Evolutionary conservation across 1,284 basidiomycete genomes (phyloP).

Genomic region (Boletellus sp.): DNA sequence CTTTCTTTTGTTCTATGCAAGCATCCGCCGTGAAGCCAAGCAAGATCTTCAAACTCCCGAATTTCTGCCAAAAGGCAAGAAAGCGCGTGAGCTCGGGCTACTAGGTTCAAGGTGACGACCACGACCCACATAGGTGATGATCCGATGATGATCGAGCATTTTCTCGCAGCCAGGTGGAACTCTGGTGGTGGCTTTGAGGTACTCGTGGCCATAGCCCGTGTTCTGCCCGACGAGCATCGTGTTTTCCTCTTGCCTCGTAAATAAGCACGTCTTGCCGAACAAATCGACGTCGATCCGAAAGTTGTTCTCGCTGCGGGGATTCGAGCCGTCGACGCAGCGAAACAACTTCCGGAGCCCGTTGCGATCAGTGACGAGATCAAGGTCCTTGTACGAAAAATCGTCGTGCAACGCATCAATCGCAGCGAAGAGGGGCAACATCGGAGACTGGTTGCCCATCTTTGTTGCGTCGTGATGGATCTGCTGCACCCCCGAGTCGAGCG

Average conservation of each 20-base stretch:
- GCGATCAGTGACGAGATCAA: constrained; percentile 37
- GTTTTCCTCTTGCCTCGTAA: constrained; percentile 29
- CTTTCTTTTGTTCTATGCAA: constrained; percentile 17
- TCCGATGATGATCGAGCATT: constrained; percentile 35
- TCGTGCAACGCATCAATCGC: constrained; percentile 33
- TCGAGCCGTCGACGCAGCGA: constrained; percentile 23
- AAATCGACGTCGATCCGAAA: constrained; percentile 39
- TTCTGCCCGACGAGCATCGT: constrained; percentile 2
- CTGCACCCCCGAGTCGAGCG: constrained; percentile 26
- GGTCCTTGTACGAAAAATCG: constrained; percentile 25
- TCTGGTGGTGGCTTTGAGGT: constrained; percentile 30
- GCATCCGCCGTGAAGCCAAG: constrained; percentile 35
- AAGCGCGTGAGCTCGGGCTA: too few relatives aligned
- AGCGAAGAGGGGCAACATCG: constrained; percentile 34
- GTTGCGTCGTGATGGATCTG: constrained; percentile 32
- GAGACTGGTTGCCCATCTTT: constrained; percentile 31
- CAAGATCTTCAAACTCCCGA: constrained; percentile 32
- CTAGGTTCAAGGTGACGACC: not conserved
- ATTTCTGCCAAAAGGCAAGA: constrained; percentile 17
- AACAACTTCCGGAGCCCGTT: constrained; percentile 38
- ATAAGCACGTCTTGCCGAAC: constrained; percentile 30
- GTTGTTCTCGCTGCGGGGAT: constrained; percentile 6
- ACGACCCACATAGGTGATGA: constrained; percentile 36
- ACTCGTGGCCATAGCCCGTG: constrained; percentile 34
- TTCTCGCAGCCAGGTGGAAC: constrained; percentile 29